Percentiles rank a stretch among this genome's conserved stretches.
These are phyloP conservation scores for Diplodia mutila DNA, from an alignment of 2,329 filamentous ascomycete species.

Conservation along the genomic window DNA sequence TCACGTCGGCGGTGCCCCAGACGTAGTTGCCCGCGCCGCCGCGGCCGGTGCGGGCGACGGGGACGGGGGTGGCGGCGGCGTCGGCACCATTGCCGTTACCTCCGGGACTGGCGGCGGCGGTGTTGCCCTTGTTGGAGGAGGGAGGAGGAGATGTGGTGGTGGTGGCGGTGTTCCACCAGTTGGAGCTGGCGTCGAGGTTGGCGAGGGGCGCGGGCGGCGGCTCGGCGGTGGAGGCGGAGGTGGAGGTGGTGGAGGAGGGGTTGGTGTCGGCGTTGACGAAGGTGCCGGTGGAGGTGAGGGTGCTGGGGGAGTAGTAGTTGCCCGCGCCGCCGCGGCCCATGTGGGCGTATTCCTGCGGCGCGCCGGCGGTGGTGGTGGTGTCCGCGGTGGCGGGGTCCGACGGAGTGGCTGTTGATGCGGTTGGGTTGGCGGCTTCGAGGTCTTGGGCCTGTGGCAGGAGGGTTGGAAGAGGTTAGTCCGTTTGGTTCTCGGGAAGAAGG, in stretches of 20 bases:
- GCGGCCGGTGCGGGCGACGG: conserved; percentile 43
- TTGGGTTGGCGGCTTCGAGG: conserved; percentile 37
- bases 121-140: not conserved
- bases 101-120: not conserved
- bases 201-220: conserved; percentile 23
- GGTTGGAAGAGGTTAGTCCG: not conserved
- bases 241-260: not conserved
- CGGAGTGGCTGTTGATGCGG: conserved; percentile 28
- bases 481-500: not conserved
- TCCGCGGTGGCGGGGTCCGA: conserved; percentile 26
- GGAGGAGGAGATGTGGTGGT: too few species aligned
- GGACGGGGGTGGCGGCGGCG: conserved; percentile 37
- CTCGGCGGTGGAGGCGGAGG: conserved; percentile 14
- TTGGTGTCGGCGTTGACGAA: conserved; percentile 33
- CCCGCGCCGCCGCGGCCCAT: conserved; percentile 52
- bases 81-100: conserved; percentile 27
- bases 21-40: conserved; percentile 54
- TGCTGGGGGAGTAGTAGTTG: conserved; percentile 51
- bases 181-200: conserved; percentile 20
- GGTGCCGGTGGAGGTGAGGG: conserved; percentile 44
- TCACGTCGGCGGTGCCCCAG: conserved; percentile 33
- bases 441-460: conserved; percentile 9
- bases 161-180: conserved; percentile 3
- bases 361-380: conserved; percentile 26
- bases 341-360: conserved; percentile 47